A percentile compares a stretch with the other conserved stretches of the same genome.
Evolutionary conservation across 2,329 filamentous ascomycete genomes (phyloP).

Genomic region (Botrytis porri): DNA sequence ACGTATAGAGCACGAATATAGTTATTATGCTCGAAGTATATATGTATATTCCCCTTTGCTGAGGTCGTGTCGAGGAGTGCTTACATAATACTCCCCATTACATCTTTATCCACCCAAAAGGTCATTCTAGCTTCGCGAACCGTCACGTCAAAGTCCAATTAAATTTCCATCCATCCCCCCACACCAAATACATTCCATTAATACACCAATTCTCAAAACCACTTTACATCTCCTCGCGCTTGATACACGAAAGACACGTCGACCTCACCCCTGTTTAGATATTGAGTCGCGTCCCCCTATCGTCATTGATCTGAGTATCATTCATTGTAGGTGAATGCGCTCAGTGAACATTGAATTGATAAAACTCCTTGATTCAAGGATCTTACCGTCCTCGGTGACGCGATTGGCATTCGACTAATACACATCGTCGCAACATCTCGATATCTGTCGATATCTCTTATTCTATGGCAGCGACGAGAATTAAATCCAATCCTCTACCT

Average conservation of each 20-base stretch:
- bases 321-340: not conserved
- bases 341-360: conserved; percentile 10
- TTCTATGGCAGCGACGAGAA: conserved; percentile 33
- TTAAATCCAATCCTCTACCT: conserved; percentile 32
- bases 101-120: not conserved
- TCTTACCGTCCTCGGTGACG: conserved; percentile 16
- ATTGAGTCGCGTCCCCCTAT: conserved; percentile 27
- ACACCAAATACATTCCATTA: conserved; percentile 1
- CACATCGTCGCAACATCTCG: not conserved
- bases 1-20: not conserved
- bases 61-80: not conserved
- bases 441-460: conserved; percentile 13
- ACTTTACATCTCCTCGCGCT: conserved; percentile 29
- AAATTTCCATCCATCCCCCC: conserved; percentile 13
- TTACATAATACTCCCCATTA: not conserved
- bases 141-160: conserved; percentile 15
- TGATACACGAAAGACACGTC: conserved; percentile 31
- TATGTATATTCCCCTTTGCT: not conserved
- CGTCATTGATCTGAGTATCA: conserved; percentile 19
- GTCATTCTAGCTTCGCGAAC: not conserved
- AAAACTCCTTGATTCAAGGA: not conserved
- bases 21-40: no score
- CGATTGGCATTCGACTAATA: conserved; percentile 16
- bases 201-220: conserved; percentile 22
- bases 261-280: conserved; percentile 19